A percentile compares a stretch with the other conserved stretches of the same genome.
These are phyloP conservation scores for Acidomyces sp. DNA, from an alignment of 495 filamentous ascomycete genomes.

Conservation along the genomic window DNA sequence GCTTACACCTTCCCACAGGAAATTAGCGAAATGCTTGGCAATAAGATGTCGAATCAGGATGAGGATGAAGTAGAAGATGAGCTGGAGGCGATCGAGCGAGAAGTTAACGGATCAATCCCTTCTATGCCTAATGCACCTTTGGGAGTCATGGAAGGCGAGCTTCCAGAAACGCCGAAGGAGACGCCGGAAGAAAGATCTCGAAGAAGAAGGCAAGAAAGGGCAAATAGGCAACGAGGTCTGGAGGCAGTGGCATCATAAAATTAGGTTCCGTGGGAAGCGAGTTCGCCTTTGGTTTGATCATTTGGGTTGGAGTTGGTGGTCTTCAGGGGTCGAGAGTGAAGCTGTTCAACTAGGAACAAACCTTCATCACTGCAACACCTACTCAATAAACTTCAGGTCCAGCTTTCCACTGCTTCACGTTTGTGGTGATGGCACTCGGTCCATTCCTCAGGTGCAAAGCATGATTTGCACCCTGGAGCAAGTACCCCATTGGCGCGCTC, in stretches of 20 bases:
- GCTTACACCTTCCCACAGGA: constrained; percentile 39
- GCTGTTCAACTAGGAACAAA: no score
- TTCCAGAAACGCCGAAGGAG: constrained; percentile 24
- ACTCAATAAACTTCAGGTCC: no score
- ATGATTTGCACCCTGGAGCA: no score
- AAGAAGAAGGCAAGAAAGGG: constrained; percentile 15
- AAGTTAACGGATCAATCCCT: constrained; percentile 35
- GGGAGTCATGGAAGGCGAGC: constrained; percentile 17
- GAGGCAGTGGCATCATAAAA: constrained; percentile 24
- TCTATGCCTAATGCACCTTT: constrained; percentile 50
- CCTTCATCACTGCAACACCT: no score
- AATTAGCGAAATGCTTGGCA: constrained; percentile 78
- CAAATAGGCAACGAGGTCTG: constrained; percentile 18
- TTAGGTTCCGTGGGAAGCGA: background rate
- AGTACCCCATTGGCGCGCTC: no score
- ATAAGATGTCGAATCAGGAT: constrained; percentile 76
- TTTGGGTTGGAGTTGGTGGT: constrained; percentile 14
- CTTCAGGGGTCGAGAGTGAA: no score
- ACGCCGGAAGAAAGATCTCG: constrained; percentile 21
- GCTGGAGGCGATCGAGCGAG: constrained; percentile 61
- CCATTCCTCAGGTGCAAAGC: no score
- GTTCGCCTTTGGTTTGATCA: constrained; percentile 15
- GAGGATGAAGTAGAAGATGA: constrained; percentile 98
- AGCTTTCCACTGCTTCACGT: no score
- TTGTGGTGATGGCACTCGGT: no score